Base-by-base conservation (phyloP, 176 grass and related monocot species). In the Leersia perrieri region DNA sequence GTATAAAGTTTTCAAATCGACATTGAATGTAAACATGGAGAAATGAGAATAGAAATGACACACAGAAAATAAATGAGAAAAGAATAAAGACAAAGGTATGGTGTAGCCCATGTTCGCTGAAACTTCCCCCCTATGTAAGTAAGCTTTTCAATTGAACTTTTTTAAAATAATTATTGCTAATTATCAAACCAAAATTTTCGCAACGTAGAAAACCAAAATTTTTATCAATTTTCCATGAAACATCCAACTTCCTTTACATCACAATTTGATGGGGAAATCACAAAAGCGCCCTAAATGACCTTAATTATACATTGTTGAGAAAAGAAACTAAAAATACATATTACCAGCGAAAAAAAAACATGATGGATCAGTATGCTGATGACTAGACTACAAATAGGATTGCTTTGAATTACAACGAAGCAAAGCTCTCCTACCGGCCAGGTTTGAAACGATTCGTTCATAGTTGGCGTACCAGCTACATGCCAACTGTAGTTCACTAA, bases 321-420 rank as follows among this genome's bases (percentile, higher is more conserved):
- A 20, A 32, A 65, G 29, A 31, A 64, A 31, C 28, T 64, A 64
- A 71, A 15, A 38, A 11, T 5, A 4, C 8, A 72, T 16, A 30
- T 49, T 47, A 7, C 15, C 14, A 72, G 27, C 28, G 23, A 68
- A 26, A 23, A 41, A 39, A 38, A n/a, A 68, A 72, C 14, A 18
- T 5, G 5, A 29, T 4, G 9, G 27, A 32, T 39, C 4, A 77
- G 14, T 64, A 8, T 5, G 5, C 42, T n/a, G 78, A 28, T 80
- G 78, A 70, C 47, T 28, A 58, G 33, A 34, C 77, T 27, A 38
- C 33, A 39, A 35, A 33, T 53, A 39, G 66, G 66, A 70, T 79
- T 34, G 41, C 41, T 72, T 49, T 60, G n/a, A 26, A 32, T 33
- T 18, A 33, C 33, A 30, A 32, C 6, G 66, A 32, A 57, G 66